These are phyloP conservation scores for Quillaja saponaria DNA, from an alignment of 306 rosid species.

Conservation along the genomic window DNA sequence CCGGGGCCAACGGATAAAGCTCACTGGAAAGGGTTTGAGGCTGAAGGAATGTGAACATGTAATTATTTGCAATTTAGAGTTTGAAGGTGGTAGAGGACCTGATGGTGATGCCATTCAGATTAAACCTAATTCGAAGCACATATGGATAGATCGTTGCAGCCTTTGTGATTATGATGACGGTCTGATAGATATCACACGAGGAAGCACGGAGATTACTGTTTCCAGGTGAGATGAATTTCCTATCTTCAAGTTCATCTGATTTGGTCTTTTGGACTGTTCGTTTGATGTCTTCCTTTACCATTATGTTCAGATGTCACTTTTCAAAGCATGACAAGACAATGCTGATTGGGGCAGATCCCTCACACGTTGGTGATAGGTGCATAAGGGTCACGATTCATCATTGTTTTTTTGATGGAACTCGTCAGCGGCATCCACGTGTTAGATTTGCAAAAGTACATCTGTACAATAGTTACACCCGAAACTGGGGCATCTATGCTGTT, in stretches of 20 bases:
- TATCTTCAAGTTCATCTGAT: not conserved
- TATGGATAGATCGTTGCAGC: conserved; percentile 93
- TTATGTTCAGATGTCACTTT: conserved; percentile 74
- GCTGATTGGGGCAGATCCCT: conserved; percentile 88
- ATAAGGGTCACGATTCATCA: conserved; percentile 90
- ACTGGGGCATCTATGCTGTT: conserved; percentile 99
- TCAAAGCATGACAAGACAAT: conserved; percentile 84
- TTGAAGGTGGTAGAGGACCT: conserved; percentile 92
- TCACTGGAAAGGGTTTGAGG: conserved; percentile 79
- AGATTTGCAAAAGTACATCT: conserved; percentile 84
- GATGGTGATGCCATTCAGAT: conserved; percentile 96
- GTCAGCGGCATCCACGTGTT: conserved; percentile 96
- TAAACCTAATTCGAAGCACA: conserved; percentile 89
- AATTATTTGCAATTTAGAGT: conserved; percentile 86
- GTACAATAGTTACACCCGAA: conserved; percentile 82
- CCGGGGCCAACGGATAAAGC: conserved; percentile 76
- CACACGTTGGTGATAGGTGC: conserved; percentile 74
- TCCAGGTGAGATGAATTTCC: conserved; percentile 59
- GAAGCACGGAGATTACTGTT: conserved; percentile 80
- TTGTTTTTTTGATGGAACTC: conserved; percentile 87
- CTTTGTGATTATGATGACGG: conserved; percentile 87
- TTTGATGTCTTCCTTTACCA: conserved; percentile 17
- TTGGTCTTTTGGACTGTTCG: conserved; percentile 12
- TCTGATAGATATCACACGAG: conserved; percentile 81
- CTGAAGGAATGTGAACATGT: conserved; percentile 92